Evolutionary conservation across 257 asterid species (phyloP).

Genomic region (Linderniella brevidens): DNA sequence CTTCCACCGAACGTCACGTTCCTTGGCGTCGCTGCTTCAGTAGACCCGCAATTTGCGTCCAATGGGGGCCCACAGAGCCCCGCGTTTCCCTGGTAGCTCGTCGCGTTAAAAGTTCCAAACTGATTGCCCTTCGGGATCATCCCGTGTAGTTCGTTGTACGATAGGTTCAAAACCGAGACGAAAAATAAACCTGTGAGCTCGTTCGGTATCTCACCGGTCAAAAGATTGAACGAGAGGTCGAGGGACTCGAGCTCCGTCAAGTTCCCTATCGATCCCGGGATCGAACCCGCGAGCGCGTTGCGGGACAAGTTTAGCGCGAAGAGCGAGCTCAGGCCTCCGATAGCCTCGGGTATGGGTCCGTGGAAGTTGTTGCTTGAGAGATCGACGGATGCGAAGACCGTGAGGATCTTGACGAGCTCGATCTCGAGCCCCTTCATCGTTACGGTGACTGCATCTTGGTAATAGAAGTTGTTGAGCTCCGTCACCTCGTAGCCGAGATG

Average conservation of each 20-base stretch:
- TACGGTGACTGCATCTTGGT: slow-evolving; percentile 16
- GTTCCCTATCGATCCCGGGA: slow-evolving; percentile 20
- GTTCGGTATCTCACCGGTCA: slow-evolving; percentile 15
- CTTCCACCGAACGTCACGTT: not conserved
- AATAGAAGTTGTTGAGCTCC: not conserved
- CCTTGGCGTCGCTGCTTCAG: not conserved
- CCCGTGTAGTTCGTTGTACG: slow-evolving; percentile 17
- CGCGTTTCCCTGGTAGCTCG: slow-evolving; percentile 9
- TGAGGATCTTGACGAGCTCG: slow-evolving; percentile 13
- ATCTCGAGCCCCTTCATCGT: slow-evolving; percentile 15
- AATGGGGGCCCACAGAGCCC: slow-evolving; percentile 10
- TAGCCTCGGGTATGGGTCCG: slow-evolving; percentile 21
- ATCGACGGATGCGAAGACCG: slow-evolving; percentile 21
- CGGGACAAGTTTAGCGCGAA: slow-evolving; percentile 24
- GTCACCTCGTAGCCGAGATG: not conserved
- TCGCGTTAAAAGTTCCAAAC: slow-evolving; percentile 3
- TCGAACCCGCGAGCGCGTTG: slow-evolving; percentile 18
- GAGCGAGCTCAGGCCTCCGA: slow-evolving; percentile 23
- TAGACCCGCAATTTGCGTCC: not conserved
- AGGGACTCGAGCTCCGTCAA: slow-evolving; percentile 20
- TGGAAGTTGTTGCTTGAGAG: slow-evolving; percentile 31
- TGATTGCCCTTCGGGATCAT: slow-evolving; percentile 9
- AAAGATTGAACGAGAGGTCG: slow-evolving; percentile 8
- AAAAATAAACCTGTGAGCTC: slow-evolving; percentile 14
- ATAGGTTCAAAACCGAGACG: slow-evolving; percentile 14